Base-by-base conservation (phyloP, 495 filamentous ascomycete species). In the Lichenothelia convexa region DNA sequence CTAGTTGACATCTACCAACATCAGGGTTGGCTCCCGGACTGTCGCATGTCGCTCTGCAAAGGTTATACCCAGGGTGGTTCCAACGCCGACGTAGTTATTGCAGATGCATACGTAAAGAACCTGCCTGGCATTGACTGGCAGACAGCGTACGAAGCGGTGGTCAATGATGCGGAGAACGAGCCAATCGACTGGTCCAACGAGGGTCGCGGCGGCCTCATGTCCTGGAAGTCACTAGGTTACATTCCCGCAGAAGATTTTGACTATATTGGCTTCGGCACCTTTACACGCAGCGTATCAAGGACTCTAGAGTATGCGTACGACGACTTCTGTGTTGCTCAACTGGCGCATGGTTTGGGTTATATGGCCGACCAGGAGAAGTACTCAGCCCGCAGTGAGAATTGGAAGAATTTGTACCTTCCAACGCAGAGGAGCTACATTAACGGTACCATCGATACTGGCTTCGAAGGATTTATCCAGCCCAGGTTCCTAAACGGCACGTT, bases 281-380 rank as follows among this genome's bases (percentile, higher is more conserved):
- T 78, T 50, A 83, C 79, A 1, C 63, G 79, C 15, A 75, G 67
- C 47, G 63, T 85, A 16, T 80, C 74, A 0, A 59, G 79, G 6
- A 83, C 78, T 0, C 63, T 84, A 0, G 79, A 84, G 47, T 84
- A 85, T 54, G 65, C 71, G 4, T 83, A 84, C 50, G 74, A 83
- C 43, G 79, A 85, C 51, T 85, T 78, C 46, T 72, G 68, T 38
- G 77, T 83, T 39, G 58, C 76, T 1, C 62, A 73, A 39, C 67
- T 83, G 53, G 75, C 69, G 0, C 47, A 61, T 9, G 56, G 50
- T 0, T 58, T 75, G 1, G 67, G 64, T 3, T 61, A 67, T 32
- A 53, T 52, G n/a, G 54, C 47, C 0, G 64, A 68, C 39, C 53
- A 57, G 24, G 46, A 56, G 30, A 78, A 75, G 40, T 78, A 78